phyloP scores from a whole-genome alignment of 2,329 filamentous ascomycete genomes.

The Ascochyta viciae-villosae region DNA sequence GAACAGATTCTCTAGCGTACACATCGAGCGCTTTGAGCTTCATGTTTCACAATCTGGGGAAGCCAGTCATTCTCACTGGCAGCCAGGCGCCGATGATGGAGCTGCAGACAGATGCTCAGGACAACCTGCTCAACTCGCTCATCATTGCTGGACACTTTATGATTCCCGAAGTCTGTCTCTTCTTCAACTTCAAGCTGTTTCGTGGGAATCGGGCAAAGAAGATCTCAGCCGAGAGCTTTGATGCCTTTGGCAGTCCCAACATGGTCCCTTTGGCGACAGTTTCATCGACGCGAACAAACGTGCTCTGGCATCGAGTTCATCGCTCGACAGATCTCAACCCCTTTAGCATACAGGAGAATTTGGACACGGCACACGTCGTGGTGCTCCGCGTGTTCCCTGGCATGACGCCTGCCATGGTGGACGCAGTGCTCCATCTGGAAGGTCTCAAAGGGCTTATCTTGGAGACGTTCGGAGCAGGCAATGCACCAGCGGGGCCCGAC shows the following conservation, averaged over 20 bases:
- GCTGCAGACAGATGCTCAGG: conserved; percentile 87
- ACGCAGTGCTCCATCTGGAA: conserved; percentile 79
- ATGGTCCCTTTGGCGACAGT: conserved; percentile 81
- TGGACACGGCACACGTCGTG: conserved; percentile 88
- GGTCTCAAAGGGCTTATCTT: conserved; percentile 81
- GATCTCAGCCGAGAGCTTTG: conserved; percentile 83
- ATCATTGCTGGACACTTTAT: conserved; percentile 92
- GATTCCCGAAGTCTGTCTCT: conserved; percentile 90
- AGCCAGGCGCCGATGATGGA: conserved; percentile 81
- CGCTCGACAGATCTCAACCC: conserved; percentile 76
- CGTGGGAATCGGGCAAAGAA: conserved; percentile 89
- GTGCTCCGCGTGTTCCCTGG: conserved; percentile 91
- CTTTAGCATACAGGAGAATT: conserved; percentile 71
- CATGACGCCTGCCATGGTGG: conserved; percentile 92
- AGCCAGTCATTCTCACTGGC: conserved; percentile 84
- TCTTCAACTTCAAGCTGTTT: conserved; percentile 91
- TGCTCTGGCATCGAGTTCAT: conserved; percentile 79
- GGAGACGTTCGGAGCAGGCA: conserved; percentile 93
- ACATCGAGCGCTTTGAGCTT: conserved; percentile 90
- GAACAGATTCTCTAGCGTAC: conserved; percentile 87
- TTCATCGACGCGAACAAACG: conserved; percentile 79
- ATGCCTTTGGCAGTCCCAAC: conserved; percentile 90
- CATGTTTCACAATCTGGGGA: conserved; percentile 89
- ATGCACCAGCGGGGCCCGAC: conserved; percentile 82
- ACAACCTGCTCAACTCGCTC: conserved; percentile 86